Evolutionary conservation across 768 basidiomycete genomes (phyloP).

Genomic region (Boletus eberwhitei): DNA sequence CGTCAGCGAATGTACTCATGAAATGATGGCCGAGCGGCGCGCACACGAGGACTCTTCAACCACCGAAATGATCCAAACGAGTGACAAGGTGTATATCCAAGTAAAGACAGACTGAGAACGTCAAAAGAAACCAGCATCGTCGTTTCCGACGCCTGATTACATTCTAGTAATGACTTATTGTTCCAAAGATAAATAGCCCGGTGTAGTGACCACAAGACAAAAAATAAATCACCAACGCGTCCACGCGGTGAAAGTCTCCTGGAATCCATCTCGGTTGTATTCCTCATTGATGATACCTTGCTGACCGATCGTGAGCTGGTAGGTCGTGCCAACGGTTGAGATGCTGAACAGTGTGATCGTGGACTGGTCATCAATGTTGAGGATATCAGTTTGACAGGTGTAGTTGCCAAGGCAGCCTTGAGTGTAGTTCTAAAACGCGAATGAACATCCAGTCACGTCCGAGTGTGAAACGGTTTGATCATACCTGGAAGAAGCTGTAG

Average conservation of each 20-base stretch:
- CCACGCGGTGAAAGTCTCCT: constrained; percentile 39
- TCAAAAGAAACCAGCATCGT: not conserved
- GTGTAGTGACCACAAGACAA: not conserved
- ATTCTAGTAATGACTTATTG: not conserved
- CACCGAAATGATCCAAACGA: not conserved
- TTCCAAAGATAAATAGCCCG: not conserved
- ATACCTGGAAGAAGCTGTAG: constrained; percentile 52
- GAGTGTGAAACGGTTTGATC: not conserved
- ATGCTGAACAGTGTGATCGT: constrained; percentile 42
- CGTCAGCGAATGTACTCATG: constrained; percentile 1
- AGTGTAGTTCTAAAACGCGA: constrained; percentile 35
- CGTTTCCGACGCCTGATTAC: not conserved
- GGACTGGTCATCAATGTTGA: constrained; percentile 41
- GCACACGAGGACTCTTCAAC: not conserved
- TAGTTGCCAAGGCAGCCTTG: constrained; percentile 36
- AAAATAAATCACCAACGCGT: constrained; percentile 19
- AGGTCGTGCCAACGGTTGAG: constrained; percentile 46
- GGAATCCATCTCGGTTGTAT: constrained; percentile 44
- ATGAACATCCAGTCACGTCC: not conserved
- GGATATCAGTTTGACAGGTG: constrained; percentile 42
- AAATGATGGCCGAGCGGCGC: not conserved
- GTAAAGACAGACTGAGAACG: too few species aligned
- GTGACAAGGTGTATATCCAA: not conserved
- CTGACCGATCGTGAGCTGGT: constrained; percentile 38
- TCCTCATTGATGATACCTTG: constrained; percentile 35